These are phyloP conservation scores for Malassezia sympodialis DNA, from an alignment of 1,284 basidiomycete genomes.

Conservation along the genomic window DNA sequence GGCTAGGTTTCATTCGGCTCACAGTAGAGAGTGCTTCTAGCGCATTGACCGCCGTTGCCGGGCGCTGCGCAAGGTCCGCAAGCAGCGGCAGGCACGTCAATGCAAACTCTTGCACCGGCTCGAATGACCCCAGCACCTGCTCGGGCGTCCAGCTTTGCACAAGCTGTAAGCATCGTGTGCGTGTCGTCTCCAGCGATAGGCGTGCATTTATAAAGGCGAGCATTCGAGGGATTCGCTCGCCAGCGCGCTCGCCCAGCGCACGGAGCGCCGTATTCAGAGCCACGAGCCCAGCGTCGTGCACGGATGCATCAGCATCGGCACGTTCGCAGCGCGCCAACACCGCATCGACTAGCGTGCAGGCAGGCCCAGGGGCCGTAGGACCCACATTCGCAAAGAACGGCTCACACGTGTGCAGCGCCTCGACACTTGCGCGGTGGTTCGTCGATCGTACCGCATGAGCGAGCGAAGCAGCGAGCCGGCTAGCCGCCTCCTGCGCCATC, in stretches of 20 bases:
- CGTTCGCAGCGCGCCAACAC: constrained; percentile 63
- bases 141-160: constrained; percentile 51
- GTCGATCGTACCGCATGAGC: constrained; percentile 59
- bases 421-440: constrained; percentile 46
- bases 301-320: constrained; percentile 80
- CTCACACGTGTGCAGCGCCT: constrained; percentile 57
- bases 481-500: constrained; percentile 52
- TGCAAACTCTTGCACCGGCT: background rate
- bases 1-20: too few relatives aligned
- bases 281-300: constrained; percentile 70
- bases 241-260: constrained; percentile 63
- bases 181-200: constrained; percentile 57
- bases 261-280: constrained; percentile 76
- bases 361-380: background rate
- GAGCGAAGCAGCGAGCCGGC: constrained; percentile 62
- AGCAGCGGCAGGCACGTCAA: background rate
- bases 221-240: constrained; percentile 45
- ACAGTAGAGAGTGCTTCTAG: background rate
- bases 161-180: constrained; percentile 46
- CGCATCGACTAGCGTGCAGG: constrained; percentile 58
- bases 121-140: constrained; percentile 57
- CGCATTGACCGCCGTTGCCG: background rate
- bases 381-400: constrained; percentile 47
- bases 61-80: background rate
- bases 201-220: constrained; percentile 64